Conservation (phyloP, 1,139 yeast species). For the Nakaseomyces kungkrabaensis region DNA sequence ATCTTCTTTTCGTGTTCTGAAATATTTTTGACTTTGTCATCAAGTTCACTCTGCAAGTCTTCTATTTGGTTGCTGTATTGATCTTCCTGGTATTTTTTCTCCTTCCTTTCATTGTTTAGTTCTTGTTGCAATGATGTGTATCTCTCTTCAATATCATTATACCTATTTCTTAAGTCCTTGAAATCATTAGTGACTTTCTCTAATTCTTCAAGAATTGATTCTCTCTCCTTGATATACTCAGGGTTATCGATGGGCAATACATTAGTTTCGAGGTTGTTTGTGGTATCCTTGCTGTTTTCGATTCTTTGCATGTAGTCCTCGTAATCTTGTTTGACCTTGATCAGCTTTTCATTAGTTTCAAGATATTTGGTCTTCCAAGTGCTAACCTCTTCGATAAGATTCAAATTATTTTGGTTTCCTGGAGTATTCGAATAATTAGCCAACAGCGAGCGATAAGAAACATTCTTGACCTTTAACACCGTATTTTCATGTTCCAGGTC, state of each 20-base stretch:
- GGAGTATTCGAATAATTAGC: not conserved
- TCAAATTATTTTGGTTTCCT: not conserved
- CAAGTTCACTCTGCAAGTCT: slow-evolving; percentile 6
- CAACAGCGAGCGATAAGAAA: not conserved
- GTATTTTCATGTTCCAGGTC: slow-evolving; percentile 1
- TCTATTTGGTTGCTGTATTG: slow-evolving; percentile 5
- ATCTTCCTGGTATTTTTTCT: slow-evolving; percentile 10
- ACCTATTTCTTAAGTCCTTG: slow-evolving; percentile 16
- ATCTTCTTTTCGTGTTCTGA: not conserved
- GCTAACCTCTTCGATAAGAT: not conserved
- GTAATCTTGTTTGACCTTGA: slow-evolving; percentile 1
- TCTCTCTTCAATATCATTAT: slow-evolving; percentile 9
- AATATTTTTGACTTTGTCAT: slow-evolving; percentile 9
- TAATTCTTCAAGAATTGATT: not conserved
- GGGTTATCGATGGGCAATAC: slow-evolving; percentile 1
- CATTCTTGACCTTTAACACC: slow-evolving; percentile 1
- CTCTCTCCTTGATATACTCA: slow-evolving; percentile 2
- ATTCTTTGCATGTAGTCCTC: not conserved
- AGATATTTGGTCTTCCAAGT: slow-evolving; percentile 1
- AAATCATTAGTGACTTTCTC: slow-evolving; percentile 4
- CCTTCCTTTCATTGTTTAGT: slow-evolving; percentile 15
- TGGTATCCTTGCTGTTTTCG: not conserved
- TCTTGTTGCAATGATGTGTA: slow-evolving; percentile 12
- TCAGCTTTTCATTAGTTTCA: slow-evolving; percentile 1
- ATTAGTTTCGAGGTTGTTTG: not conserved